Base-by-base conservation (phyloP, 768 basidiomycete species). In the Panus rudis region DNA sequence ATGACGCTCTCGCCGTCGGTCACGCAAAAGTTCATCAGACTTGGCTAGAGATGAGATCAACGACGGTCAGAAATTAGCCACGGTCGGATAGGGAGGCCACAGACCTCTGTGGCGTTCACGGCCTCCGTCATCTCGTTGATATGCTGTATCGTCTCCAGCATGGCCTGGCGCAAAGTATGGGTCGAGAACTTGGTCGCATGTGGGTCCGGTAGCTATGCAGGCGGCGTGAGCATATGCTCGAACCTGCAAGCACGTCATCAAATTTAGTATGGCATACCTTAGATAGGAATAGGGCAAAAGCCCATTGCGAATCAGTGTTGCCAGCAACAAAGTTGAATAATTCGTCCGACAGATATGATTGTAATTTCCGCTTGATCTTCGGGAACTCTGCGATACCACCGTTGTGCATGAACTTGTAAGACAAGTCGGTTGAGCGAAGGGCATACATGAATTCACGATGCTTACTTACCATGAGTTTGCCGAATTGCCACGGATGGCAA, bases 231-330 rank as follows among this genome's bases (percentile, higher is more conserved):
- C 40, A 12, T 19, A 24, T 14, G 19, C 6, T 5, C 11, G 14
- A 23, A 6, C 20, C 19, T 3, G 28, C 14, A 6, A 16, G 7
- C 14, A 26, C 26, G 39, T 13, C 14, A 19, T 20, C 23, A 17
- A 38, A 16, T 27, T 23, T n/a, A 28, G 16, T 41, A 34, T 21
- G 3, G 40, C 49, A 25, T 48, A 79, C 89, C 68, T 84, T 87
- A 3, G 92, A 89, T 23, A 98, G 63, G 61, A 93, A 87, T 39
- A 94, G 65, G 6, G 89, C 92, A 59, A 98, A 99, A 4, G 90
- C 84, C 92, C 93, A 97, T 70, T 99, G 93, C 3, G 91, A 93
- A 64, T 99, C 94, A 21, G 96, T 98, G 56, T 97, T 93, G 42
- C 96, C 96, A 44, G 86, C 81, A 1, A 93, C 92, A 53, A 79